phyloP scores from a whole-genome alignment of 345 rosid species.

The Eucalyptus regnans region DNA sequence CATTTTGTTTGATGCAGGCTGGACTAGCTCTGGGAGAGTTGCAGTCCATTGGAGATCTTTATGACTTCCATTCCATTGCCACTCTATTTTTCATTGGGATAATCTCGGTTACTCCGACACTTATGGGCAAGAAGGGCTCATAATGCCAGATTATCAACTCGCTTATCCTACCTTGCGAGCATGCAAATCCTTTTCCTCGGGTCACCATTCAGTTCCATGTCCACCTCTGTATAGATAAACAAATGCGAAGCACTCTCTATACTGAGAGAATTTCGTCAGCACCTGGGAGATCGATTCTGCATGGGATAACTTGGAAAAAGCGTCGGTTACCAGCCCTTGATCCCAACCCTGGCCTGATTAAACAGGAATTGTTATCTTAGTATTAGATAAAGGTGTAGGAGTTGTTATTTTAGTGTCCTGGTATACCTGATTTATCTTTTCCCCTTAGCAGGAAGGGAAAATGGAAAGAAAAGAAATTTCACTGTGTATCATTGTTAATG shows the following conservation, averaged over 20 bases:
- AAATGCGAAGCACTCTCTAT: neutral
- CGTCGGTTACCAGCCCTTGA: neutral
- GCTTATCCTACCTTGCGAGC: neutral
- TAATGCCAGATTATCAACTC: neutral
- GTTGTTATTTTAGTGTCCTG: neutral
- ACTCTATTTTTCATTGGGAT: slow-evolving; percentile 59
- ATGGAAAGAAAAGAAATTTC: neutral
- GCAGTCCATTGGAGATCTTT: slow-evolving; percentile 63
- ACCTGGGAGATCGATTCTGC: neutral
- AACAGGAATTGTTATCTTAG: neutral
- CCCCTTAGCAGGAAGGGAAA: neutral
- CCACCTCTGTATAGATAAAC: neutral
- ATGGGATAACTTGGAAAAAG: neutral
- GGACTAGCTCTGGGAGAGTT: slow-evolving; percentile 78
- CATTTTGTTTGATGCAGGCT: slow-evolving; percentile 28
- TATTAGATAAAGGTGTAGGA: neutral
- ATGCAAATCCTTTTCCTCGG: neutral
- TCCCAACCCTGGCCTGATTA: neutral
- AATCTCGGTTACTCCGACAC: slow-evolving; percentile 54
- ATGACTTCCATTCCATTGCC: slow-evolving; percentile 70
- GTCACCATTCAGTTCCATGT: neutral
- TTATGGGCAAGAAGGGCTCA: slow-evolving; percentile 38
- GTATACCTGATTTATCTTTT: neutral
- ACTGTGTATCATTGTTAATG: neutral
- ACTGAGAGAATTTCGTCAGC: neutral